Base-by-base conservation (phyloP, 345 rosid species). In the Dipteronia dyeriana region DNA sequence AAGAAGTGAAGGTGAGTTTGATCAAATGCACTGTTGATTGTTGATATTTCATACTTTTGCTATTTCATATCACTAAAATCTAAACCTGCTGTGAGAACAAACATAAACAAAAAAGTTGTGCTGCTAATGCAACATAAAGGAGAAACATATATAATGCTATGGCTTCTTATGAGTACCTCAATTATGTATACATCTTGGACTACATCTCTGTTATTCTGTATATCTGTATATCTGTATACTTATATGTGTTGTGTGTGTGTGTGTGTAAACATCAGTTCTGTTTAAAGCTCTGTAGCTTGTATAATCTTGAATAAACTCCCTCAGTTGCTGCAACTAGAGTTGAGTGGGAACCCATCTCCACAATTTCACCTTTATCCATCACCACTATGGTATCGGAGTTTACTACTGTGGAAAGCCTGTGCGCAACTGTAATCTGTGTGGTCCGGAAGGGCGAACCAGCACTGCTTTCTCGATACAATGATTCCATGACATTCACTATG, bases 381-480 rank as follows among this genome's bases (percentile, higher is more conserved):
- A 93, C 95, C 4, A 85, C 85, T 22, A 93, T 93, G 12, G 64
- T 79, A 65, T 93, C 92, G 5, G 92, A 92, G 41, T 88, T 89
- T 65, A 83, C 89, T 3, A 95, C 78, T 0, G 97, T 93, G 31
- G 98, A 91, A 23, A 95, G 84, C 78, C 98, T 78, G 66, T 89
- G 97, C 34, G 97, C 97, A 68, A 95, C 95, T 7, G 91, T 92
- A 6, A 95, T 80, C 79, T 82, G 90, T 1, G 95, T 90, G 13
- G 88, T 80, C 77, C 79, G 77, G 68, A 77, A 70, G 29, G 47
- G 17, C 2, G 79, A 81, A n/a, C 83, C 81, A 1, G 75, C 68
- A 12, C 79, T 76, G 19, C 77, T 77, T 65, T 81, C 82, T 26
- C 11, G 16, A 39, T 75, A 78, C 49, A 87, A 84, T 23, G 87